These are phyloP conservation scores for Exophiala phaeomuriformis DNA, from an alignment of 2,329 filamentous ascomycete species.

Conservation along the genomic window DNA sequence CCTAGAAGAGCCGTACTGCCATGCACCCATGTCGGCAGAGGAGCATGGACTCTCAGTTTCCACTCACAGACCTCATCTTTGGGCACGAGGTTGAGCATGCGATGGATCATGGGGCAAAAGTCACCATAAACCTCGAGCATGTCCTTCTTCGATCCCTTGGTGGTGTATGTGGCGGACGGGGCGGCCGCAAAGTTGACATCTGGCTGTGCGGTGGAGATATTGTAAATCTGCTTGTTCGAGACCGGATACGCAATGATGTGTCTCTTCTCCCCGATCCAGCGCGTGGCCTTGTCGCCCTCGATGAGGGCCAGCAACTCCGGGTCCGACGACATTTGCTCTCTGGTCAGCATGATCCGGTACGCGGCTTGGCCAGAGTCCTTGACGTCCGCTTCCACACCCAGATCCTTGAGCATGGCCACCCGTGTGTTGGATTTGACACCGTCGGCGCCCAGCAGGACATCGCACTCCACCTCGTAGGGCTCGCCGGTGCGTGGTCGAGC, in stretches of 20 bases:
- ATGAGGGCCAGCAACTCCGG: slow-evolving; percentile 51
- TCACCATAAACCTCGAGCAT: slow-evolving; percentile 55
- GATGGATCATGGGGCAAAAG: slow-evolving; percentile 55
- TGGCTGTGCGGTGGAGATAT: too few relatives aligned
- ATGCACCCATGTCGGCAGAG: slow-evolving; percentile 55
- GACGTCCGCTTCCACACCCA: slow-evolving; percentile 37
- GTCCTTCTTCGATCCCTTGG: slow-evolving; percentile 51
- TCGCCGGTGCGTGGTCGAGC: slow-evolving; percentile 50
- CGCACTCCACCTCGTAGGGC: slow-evolving; percentile 46
- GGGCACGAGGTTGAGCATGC: slow-evolving; percentile 55
- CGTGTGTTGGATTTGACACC: slow-evolving; percentile 48
- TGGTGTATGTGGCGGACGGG: slow-evolving; percentile 56
- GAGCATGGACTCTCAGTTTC: slow-evolving; percentile 56
- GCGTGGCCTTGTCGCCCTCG: slow-evolving; percentile 49
- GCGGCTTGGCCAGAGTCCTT: slow-evolving; percentile 47
- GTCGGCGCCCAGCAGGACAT: slow-evolving; percentile 48
- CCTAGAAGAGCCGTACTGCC: slow-evolving; percentile 49
- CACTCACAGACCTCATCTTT: slow-evolving; percentile 62
- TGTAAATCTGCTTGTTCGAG: slow-evolving; percentile 54
- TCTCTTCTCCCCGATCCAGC: slow-evolving; percentile 60
- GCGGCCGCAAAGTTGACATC: slow-evolving; percentile 52
- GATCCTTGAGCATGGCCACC: slow-evolving; percentile 35
- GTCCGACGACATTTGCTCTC: slow-evolving; percentile 40
- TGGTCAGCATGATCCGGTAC: slow-evolving; percentile 49
- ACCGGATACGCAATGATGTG: slow-evolving; percentile 64